Evolutionary conservation across 2,329 filamentous ascomycete genomes (phyloP).

Genomic region (Teratosphaeria nubilosa): DNA sequence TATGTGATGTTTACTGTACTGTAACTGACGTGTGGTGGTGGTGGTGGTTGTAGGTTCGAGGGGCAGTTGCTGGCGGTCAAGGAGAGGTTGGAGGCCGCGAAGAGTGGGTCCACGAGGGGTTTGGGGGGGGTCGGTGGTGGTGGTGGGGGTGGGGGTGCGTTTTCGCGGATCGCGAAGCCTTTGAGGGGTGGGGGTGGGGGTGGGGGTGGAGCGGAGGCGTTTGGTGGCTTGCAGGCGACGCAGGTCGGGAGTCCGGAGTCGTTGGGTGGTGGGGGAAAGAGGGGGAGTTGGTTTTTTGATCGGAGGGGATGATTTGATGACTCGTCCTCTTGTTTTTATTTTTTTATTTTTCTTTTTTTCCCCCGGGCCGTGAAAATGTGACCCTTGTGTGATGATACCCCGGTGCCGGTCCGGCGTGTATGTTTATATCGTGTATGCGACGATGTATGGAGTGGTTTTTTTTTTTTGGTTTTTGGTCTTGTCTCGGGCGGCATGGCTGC

Average conservation of each 20-base stretch:
- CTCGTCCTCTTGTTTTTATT: no score
- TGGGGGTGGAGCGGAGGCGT: constrained; percentile 31
- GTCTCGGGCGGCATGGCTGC: no score
- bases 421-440: no score
- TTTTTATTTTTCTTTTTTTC: no score
- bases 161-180: constrained; percentile 55
- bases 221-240: constrained; percentile 30
- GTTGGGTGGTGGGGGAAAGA: constrained; percentile 6
- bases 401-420: no score
- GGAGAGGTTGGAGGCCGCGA: constrained; percentile 91
- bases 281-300: constrained; percentile 22
- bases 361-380: no score
- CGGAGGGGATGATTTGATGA: constrained; percentile 15
- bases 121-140: constrained; percentile 44
- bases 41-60: constrained; percentile 62
- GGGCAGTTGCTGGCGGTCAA: constrained; percentile 94
- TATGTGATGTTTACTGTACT: no score
- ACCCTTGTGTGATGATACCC: no score
- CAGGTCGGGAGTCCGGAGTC: constrained; percentile 1
- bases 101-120: constrained; percentile 79
- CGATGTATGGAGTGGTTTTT: no score
- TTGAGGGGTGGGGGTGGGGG: constrained; percentile 45
- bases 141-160: constrained; percentile 57
- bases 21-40: constrained; percentile 8
- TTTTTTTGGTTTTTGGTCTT: no score